phyloP scores from a whole-genome alignment of 805 yeast genomes.

The Candida pini region DNA sequence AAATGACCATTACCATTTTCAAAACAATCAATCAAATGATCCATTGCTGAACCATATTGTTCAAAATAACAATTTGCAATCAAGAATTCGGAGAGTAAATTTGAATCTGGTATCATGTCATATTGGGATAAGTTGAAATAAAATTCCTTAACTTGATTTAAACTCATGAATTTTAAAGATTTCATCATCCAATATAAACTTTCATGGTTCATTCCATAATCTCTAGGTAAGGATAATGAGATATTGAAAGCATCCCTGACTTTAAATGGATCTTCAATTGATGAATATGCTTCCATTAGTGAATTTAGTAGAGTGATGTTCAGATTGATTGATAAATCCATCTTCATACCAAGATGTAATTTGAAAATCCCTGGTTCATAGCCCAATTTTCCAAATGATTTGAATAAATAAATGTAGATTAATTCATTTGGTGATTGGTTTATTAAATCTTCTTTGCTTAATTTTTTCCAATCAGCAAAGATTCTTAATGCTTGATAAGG shows the following conservation, averaged over 20 bases:
- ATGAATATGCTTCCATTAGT: conserved; percentile 58
- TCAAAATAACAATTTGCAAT: conserved; percentile 71
- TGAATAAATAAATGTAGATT: conserved; percentile 55
- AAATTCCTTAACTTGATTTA: conserved; percentile 51
- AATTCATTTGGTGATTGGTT: conserved; percentile 48
- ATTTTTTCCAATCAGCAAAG: conserved; percentile 53
- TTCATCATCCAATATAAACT: conserved; percentile 64
- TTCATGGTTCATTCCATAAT: conserved; percentile 53
- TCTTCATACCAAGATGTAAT: conserved; percentile 55
- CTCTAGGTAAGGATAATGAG: conserved; percentile 46
- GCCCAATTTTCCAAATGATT: conserved; percentile 50
- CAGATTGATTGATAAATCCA: conserved; percentile 52
- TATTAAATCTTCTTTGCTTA: conserved; percentile 48
- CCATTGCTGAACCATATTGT: conserved; percentile 48
- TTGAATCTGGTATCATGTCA: conserved; percentile 46
- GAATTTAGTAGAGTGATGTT: conserved; percentile 57
- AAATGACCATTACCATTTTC: conserved; percentile 38
- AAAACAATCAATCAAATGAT: conserved; percentile 40
- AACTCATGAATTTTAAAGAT: conserved; percentile 47
- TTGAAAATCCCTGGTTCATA: conserved; percentile 64
- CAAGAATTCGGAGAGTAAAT: conserved; percentile 52
- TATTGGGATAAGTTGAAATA: conserved; percentile 56
- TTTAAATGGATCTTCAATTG: conserved; percentile 48
- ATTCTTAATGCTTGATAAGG: conserved; percentile 59
- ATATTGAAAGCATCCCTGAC: conserved; percentile 57